Evolutionary conservation across 2,329 filamentous ascomycete genomes (phyloP), one percentile per base, ranked within the genome.

Genomic region (Xenosphaeropsis pyriputrescens): DNA sequence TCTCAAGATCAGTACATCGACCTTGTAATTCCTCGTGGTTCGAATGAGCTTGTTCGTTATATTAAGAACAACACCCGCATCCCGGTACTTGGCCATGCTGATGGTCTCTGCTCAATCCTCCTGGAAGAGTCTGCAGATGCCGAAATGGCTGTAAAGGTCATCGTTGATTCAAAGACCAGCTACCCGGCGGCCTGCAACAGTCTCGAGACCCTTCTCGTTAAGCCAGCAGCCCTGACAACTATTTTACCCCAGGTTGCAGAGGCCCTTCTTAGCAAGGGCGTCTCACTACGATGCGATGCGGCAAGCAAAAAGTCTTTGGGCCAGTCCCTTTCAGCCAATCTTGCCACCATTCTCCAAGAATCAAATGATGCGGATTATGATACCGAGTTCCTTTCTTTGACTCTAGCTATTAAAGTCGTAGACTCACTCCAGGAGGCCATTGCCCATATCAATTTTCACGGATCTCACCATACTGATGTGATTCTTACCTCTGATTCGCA

Each of bases 141-240:
- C 30, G 62, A 69, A 32, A 79, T 84, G 61, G 84, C 85, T 11
- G 70, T 72, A 15, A 74, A 75, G 43, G 80, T 94, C 39, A 65
- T 96, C 35, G 67, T 94, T 39, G 91, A 98, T 61, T 82, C 89
- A 34, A 98, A 98, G 63, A 86, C 83, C 18, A 83, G 80, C 58
- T 98, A 98, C 54, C 85, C 89, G 1, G 91, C 91, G 29, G 91
- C 89, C 12, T 98, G 91, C 67, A 98, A 98, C 63, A 78, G 82
- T 32, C 62, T 88, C n/a, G 91, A 98, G 62, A 93, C 86, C 1
- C 70, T 98, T 8, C 73, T 98, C 14, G 81, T 96, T 4, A 79
- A 95, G 49, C 69, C 83, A 43, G 61, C 71, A 13, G 79, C 78
- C 1, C 65, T 94, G 3, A 54, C 59, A 26, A 79, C 72, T 4